These are phyloP conservation scores for Teratosphaeria gauchensis DNA, from an alignment of 2,329 filamentous ascomycete species.

Conservation along the genomic window DNA sequence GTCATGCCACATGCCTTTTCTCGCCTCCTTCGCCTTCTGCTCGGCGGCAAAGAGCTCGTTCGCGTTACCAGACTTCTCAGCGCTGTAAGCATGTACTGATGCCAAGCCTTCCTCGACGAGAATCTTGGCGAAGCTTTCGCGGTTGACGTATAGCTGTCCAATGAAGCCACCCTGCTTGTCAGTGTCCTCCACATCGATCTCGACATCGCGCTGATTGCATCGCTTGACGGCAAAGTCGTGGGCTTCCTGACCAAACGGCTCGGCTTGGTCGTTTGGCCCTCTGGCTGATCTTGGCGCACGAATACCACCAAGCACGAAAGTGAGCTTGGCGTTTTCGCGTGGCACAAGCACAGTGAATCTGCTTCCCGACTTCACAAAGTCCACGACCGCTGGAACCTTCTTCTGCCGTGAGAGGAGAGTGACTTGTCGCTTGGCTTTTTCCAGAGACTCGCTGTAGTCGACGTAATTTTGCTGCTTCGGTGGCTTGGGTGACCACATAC, in stretches of 20 bases:
- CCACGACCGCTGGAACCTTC: slow-evolving; percentile 84
- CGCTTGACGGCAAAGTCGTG: slow-evolving; percentile 82
- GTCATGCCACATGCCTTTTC: slow-evolving; percentile 84
- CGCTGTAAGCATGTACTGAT: slow-evolving; percentile 86
- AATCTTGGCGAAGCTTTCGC: slow-evolving; percentile 89
- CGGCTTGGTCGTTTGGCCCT: slow-evolving; percentile 67
- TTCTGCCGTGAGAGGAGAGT: slow-evolving; percentile 81
- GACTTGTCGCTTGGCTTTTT: slow-evolving; percentile 92
- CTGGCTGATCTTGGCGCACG: slow-evolving; percentile 81
- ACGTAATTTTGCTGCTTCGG: slow-evolving; percentile 72
- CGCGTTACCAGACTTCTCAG: slow-evolving; percentile 86
- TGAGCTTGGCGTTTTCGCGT: slow-evolving; percentile 87
- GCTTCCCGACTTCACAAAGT: slow-evolving; percentile 96
- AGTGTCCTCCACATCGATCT: slow-evolving; percentile 87
- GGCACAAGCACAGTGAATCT: slow-evolving; percentile 88
- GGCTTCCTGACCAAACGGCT: slow-evolving; percentile 92
- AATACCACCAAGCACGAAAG: slow-evolving; percentile 87
- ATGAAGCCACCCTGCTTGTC: slow-evolving; percentile 98
- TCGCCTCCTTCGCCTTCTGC: slow-evolving; percentile 75
- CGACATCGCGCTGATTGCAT: slow-evolving; percentile 87
- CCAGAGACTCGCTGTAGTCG: slow-evolving; percentile 83
- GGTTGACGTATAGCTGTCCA: slow-evolving; percentile 83
- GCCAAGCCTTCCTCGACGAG: slow-evolving; percentile 91
- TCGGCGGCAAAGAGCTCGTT: slow-evolving; percentile 81
- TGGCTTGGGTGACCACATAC: slow-evolving; percentile 88